phyloP scores from a whole-genome alignment of 495 filamentous ascomycete species.

The Hypomontagnella monticulosa region DNA sequence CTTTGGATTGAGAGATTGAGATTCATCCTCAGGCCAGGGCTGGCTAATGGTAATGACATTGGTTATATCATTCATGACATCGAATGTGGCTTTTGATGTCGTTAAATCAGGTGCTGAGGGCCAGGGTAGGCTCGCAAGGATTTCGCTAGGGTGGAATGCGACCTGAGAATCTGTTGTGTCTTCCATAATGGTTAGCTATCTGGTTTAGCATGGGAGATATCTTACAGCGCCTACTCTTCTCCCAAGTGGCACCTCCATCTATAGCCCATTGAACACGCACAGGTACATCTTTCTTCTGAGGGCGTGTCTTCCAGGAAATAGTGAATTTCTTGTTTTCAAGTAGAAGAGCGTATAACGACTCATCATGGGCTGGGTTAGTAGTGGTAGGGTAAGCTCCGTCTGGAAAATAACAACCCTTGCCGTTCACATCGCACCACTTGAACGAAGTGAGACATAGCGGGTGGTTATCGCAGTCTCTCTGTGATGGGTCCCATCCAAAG shows the following conservation, averaged over 20 bases:
- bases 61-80: background rate
- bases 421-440: background rate
- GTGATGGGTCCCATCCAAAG: conserved; percentile 1
- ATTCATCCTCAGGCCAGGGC: background rate
- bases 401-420: conserved; percentile 2
- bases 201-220: background rate
- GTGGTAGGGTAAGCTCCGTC: background rate
- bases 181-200: background rate
- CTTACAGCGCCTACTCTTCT: background rate
- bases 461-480: background rate
- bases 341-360: background rate
- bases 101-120: background rate
- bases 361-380: background rate
- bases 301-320: background rate
- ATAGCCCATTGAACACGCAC: conserved; percentile 9
- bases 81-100: background rate
- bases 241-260: background rate
- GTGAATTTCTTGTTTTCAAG: background rate
- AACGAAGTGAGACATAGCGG: background rate
- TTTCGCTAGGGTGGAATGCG: conserved; percentile 2
- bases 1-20: background rate
- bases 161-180: conserved; percentile 12
- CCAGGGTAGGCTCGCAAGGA: conserved; percentile 7
- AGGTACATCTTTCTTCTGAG: background rate
- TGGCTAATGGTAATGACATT: conserved; percentile 15